Conservation (phyloP, 305 asterid genomes). For the Euphrasia arctica region DNA sequence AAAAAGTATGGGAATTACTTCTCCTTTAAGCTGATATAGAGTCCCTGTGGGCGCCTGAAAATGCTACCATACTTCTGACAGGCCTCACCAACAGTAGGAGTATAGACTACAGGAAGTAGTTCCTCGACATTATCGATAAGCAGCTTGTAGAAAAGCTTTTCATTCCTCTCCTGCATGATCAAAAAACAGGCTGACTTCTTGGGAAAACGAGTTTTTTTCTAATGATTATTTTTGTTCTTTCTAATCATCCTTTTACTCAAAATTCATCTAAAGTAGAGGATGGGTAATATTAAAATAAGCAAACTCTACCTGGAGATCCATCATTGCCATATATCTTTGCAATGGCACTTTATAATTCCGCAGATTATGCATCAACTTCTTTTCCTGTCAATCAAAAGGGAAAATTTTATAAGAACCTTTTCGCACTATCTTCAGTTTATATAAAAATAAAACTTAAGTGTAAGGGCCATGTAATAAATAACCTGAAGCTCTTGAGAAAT, state of each 20-base stretch:
- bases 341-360: conserved; percentile 76
- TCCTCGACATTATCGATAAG: conserved; percentile 89
- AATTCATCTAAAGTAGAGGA: not conserved
- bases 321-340: conserved; percentile 91
- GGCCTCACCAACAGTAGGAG: conserved; percentile 98
- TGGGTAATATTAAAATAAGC: not conserved
- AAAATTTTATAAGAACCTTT: conserved; percentile 5
- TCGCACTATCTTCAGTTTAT: not conserved
- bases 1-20: conserved; percentile 39
- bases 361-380: conserved; percentile 60
- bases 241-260: not conserved
- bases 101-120: conserved; percentile 81
- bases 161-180: conserved; percentile 76
- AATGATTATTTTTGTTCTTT: not conserved
- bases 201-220: too few relatives aligned
- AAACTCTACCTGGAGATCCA: conserved; percentile 84
- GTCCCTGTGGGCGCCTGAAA: conserved; percentile 92
- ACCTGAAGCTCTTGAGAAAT: conserved; percentile 84
- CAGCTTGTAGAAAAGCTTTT: conserved; percentile 87
- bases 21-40: conserved; percentile 80
- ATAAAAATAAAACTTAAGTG: not conserved
- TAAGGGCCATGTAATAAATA: conserved; percentile 15
- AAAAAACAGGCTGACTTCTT: not conserved
- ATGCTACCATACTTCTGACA: conserved; percentile 97
- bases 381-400: conserved; percentile 49